A percentile compares a stretch with the other conserved stretches of the same genome.
Conservation (phyloP, 306 rosid genomes). For the Geum urbanum region DNA sequence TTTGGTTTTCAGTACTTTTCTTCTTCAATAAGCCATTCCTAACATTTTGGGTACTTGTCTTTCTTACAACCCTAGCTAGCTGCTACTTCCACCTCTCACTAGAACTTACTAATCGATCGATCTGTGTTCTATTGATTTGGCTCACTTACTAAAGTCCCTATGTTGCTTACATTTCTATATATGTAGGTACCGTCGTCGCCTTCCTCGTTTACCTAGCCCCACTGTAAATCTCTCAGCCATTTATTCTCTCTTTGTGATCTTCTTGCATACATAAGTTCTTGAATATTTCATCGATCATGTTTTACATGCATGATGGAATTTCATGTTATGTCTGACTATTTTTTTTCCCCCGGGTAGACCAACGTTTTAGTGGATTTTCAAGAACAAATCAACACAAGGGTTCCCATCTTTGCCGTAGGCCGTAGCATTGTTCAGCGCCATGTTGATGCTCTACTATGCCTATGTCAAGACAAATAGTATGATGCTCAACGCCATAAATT, state of each 20-base stretch:
- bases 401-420: conserved; percentile 38
- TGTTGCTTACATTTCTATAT: background rate
- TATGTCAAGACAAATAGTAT: conserved; percentile 22
- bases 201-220: conserved; percentile 36
- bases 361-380: conserved; percentile 34
- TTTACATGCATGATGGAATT: background rate
- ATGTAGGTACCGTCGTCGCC: conserved; percentile 27
- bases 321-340: background rate
- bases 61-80: background rate
- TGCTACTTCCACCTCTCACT: background rate
- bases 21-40: too few relatives aligned
- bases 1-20: too few relatives aligned
- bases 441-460: conserved; percentile 38
- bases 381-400: conserved; percentile 32
- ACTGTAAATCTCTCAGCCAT: conserved; percentile 21
- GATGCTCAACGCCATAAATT: conserved; percentile 32
- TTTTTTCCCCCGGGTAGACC: conserved; percentile 10
- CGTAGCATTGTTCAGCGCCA: conserved; percentile 36
- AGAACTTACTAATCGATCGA: background rate
- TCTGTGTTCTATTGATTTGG: background rate
- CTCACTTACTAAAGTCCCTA: background rate
- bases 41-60: conserved; percentile 26
- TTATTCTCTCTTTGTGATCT: background rate
- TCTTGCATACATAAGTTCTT: background rate
- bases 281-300: too few relatives aligned